phyloP scores from a whole-genome alignment of 2,329 filamentous ascomycete genomes.

The Alternaria triticina region DNA sequence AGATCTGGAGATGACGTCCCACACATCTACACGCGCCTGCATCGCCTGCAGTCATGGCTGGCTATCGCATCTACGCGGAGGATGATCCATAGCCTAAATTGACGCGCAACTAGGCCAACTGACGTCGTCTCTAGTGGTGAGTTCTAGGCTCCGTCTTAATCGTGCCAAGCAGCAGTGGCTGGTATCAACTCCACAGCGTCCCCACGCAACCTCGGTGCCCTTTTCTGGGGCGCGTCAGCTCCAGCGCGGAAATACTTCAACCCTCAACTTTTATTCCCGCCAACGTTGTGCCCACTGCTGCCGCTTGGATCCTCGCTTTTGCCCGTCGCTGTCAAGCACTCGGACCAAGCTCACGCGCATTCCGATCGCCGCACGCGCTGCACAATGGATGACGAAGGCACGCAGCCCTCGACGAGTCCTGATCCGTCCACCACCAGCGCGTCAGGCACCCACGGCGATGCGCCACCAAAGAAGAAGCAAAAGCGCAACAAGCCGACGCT shows the following conservation, averaged over 20 bases:
- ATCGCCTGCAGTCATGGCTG: background rate
- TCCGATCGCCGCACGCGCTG: background rate
- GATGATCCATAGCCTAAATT: background rate
- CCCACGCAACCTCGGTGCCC: slow-evolving; percentile 15
- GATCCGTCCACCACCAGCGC: slow-evolving; percentile 20
- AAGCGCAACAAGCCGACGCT: slow-evolving; percentile 85
- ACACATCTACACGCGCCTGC: background rate
- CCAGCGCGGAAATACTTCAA: slow-evolving; percentile 25
- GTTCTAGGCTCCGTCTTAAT: slow-evolving; percentile 1
- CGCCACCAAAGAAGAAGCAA: slow-evolving; percentile 71
- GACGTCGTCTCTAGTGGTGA: background rate
- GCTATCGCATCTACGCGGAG: background rate
- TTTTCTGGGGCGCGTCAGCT: slow-evolving; percentile 14
- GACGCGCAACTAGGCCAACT: background rate
- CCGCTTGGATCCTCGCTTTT: slow-evolving; percentile 9
- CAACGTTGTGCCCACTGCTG: slow-evolving; percentile 26
- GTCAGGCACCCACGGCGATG: slow-evolving; percentile 12
- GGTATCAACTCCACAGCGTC: slow-evolving; percentile 11
- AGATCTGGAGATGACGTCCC: background rate
- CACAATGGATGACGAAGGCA: slow-evolving; percentile 16
- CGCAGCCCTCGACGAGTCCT: slow-evolving; percentile 28
- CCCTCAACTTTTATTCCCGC: slow-evolving; percentile 34
- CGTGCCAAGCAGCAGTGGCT: slow-evolving; percentile 18
- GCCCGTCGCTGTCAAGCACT: background rate
- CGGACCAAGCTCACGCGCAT: background rate